Conservation (phyloP, 768 basidiomycete genomes). For the Dioszegia aurantiaca region DNA sequence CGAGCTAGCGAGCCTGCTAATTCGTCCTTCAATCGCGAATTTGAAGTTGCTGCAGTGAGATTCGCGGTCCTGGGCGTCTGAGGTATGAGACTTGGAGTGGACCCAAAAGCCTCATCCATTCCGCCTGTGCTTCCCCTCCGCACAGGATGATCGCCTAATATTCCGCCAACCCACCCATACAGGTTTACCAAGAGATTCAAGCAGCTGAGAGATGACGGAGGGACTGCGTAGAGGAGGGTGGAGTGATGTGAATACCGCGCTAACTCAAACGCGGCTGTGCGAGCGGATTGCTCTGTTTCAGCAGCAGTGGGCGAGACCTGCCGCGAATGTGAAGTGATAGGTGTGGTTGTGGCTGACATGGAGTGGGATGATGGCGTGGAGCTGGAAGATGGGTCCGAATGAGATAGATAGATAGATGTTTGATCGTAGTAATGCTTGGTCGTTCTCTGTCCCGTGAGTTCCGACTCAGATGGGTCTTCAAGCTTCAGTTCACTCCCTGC, state of each 20-base stretch:
- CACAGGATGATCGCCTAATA: conserved; percentile 29
- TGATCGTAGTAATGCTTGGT: conserved; percentile 46
- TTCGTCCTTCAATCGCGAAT: conserved; percentile 18
- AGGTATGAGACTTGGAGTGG: conserved; percentile 7
- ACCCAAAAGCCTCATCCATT: conserved; percentile 14
- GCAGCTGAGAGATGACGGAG: conserved; percentile 38
- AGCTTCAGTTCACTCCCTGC: not conserved
- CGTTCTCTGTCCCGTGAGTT: conserved; percentile 20
- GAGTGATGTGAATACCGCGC: conserved; percentile 43
- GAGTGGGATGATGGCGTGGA: conserved; percentile 16
- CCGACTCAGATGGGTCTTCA: not conserved
- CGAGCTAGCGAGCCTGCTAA: conserved; percentile 25
- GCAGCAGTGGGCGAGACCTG: conserved; percentile 12
- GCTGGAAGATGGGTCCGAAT: conserved; percentile 7
- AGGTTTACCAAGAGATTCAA: conserved; percentile 40
- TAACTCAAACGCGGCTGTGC: conserved; percentile 41
- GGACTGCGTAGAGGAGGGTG: conserved; percentile 40
- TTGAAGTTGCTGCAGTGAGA: not conserved
- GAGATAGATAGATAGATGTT: conserved; percentile 39
- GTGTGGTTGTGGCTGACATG: conserved; percentile 16
- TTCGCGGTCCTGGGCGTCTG: conserved; percentile 1
- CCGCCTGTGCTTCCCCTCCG: conserved; percentile 6
- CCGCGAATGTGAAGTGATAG: not conserved
- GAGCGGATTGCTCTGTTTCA: conserved; percentile 24
- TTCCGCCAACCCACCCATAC: conserved; percentile 36